Conservation (phyloP, 148 eudicot genomes). For the Suaeda aralocaspica region DNA sequence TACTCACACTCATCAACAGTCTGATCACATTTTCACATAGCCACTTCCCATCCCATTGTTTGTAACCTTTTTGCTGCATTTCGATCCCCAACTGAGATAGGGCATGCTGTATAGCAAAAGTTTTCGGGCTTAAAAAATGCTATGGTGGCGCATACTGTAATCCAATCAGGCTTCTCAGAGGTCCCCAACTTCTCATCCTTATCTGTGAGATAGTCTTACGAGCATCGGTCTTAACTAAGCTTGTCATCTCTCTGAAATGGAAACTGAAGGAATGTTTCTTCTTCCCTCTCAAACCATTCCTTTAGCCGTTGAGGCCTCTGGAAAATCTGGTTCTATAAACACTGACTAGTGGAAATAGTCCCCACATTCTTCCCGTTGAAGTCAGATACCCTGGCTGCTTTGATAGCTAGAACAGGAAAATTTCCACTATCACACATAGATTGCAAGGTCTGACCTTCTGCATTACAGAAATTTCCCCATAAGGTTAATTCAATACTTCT, state of each 20-base stretch:
- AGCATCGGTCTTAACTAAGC: constrained; percentile 45
- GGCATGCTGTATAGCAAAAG: constrained; percentile 90
- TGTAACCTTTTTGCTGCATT: constrained; percentile 82
- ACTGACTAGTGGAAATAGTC: constrained; percentile 57
- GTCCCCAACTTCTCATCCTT: constrained; percentile 92
- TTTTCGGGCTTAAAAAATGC: constrained; percentile 65
- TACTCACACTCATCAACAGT: constrained; percentile 77
- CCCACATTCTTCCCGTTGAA: constrained; percentile 85
- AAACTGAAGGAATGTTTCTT: constrained; percentile 42
- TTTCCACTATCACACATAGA: constrained; percentile 67
- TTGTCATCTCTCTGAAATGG: constrained; percentile 55
- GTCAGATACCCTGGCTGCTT: constrained; percentile 67
- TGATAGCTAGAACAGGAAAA: constrained; percentile 81
- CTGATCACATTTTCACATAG: constrained; percentile 87
- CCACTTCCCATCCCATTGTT: constrained; percentile 98
- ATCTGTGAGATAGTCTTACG: constrained; percentile 77
- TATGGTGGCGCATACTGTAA: constrained; percentile 63
- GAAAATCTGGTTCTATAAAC: constrained; percentile 82
- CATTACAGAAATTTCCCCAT: constrained; percentile 89
- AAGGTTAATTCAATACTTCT: constrained; percentile 79
- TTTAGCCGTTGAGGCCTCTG: constrained; percentile 63
- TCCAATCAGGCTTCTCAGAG: constrained; percentile 93
- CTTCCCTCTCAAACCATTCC: constrained; percentile 75
- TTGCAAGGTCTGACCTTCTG: constrained; percentile 74
- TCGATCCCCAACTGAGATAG: constrained; percentile 60